Base-by-base conservation (phyloP, 352 stramenopile genomes). In the Salisapilia sapeloensis region DNA sequence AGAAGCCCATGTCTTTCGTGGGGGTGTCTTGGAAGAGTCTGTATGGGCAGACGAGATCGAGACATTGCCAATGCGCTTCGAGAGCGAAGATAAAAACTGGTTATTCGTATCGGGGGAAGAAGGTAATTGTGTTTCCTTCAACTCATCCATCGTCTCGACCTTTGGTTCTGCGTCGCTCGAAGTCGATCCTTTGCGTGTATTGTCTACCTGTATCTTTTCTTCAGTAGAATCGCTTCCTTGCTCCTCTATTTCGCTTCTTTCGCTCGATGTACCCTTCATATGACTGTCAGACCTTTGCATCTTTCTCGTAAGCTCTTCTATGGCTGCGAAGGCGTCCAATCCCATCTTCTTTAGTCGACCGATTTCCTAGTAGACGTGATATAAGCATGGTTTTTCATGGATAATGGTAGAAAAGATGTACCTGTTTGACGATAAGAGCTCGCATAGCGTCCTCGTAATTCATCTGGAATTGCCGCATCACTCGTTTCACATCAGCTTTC, bases 401-500 rank as follows among this genome's bases (percentile, higher is more conserved):
- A n/a, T n/a, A n/a, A n/a, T n/a, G n/a, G n/a, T 16, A n/a, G 12
- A 32, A 33, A 8, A 11, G 14, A 6, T 39, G 5, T 32, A 66
- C 55, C 55, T 89, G 70, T 47, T 89, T 89, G 4, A 89, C 74
- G 35, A 89, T 89, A 11, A 89, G 42, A 13, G 74, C 74, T 17
- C 74, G 74, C 33, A 84, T 63, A 1, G 74, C 74, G 40, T 89
- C 74, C 47, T 89, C 74, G 41, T 80, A 56, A 31, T 82, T 81
- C 65, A 89, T 85, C 42, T 85, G 61, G 48, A 89, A 89, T 50
- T 85, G 64, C 15, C 55, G 56, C 74, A 89, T 86, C 7, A 89
- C 74, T 31, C 54, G 56, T 14, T 64, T 61, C 22, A 89, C 74
- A 21, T 81, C 70, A 26, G 36, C 46, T 4, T 65, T 46, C 15